Evolutionary conservation across 2,329 filamentous ascomycete species (phyloP), one percentile per base, ranked within the genome.

Genomic region (Teratosphaeriaceae sp.): DNA sequence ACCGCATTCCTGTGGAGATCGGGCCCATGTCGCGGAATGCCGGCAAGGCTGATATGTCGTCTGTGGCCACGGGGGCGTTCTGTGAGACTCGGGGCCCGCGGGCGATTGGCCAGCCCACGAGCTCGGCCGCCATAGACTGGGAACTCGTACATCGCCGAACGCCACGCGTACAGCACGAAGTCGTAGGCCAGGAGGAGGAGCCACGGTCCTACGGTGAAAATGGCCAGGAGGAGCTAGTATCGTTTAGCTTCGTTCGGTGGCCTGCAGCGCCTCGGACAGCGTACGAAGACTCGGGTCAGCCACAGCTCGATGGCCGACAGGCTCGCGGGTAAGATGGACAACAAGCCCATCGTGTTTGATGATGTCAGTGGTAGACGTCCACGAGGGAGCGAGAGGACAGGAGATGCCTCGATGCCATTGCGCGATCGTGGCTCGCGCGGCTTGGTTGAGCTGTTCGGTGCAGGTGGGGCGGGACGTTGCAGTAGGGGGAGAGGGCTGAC

Each of bases 171-270:
- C 31, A 84, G 70, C 19, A 75, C 49, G 42, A 81, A 60, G 58
- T 85, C 81, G 66, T 84, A 84, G 49, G 79, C 43, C 48, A 85
- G 66, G 26, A 84, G 62, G 19, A 75, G 64, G 4, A 73, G 62
- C 78, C 80, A 85, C 9, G 81, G 81, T 2, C 74, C 73, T 50
- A 84, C 77, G 35, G 73, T 76, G 33, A 83, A 52, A 33, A 77
- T 53, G 19, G 75, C 79, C 45, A 84, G 71, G 44, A 82, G 54
- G 23, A 84, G 62, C 80, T 84, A 44, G 1, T 12, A 15, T 19
- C 15, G 12, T 40, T 43, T n/a, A 43, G 40, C 38, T 8, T 41
- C 12, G 20, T 23, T 36, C 27, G 15, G 15, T 15, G 6, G 31
- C 18, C 24, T 13, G 24, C 31, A 34, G n/a, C n/a, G n/a, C n/a